phyloP scores from a whole-genome alignment of 257 asterid genomes.

The Coffea canephora region DNA sequence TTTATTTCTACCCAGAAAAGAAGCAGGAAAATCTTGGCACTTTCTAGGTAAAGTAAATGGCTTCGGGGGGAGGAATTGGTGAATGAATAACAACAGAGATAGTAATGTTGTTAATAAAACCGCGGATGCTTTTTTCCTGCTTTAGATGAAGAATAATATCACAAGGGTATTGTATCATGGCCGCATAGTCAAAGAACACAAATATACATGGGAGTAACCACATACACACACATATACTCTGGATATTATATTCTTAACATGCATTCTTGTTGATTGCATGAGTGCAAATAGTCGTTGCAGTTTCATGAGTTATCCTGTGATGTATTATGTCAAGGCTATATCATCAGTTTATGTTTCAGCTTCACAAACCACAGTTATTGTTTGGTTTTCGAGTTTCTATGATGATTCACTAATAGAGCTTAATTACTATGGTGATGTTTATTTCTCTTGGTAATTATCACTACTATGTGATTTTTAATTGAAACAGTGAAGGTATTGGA shows the following conservation, averaged over 20 bases:
- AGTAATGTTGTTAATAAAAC: neutral
- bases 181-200: neutral
- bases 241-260: neutral
- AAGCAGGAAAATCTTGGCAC: neutral
- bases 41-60: no score
- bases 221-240: neutral
- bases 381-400: neutral
- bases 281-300: neutral
- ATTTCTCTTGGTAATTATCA: slow-evolving; percentile 13
- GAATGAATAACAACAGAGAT: neutral
- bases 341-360: neutral
- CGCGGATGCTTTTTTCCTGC: neutral
- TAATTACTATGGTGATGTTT: neutral
- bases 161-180: neutral
- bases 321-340: neutral
- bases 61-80: neutral
- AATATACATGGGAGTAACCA: neutral
- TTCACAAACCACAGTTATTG: neutral
- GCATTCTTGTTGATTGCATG: neutral
- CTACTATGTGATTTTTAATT: slow-evolving; percentile 13
- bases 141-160: neutral
- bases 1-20: no score
- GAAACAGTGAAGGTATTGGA: slow-evolving; percentile 62
- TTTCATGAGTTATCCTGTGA: neutral
- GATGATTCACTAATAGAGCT: neutral